Evolutionary conservation across 78 protist species (phyloP), one percentile per base, ranked within the genome.

Genomic region (Monosiga brevicollis): DNA sequence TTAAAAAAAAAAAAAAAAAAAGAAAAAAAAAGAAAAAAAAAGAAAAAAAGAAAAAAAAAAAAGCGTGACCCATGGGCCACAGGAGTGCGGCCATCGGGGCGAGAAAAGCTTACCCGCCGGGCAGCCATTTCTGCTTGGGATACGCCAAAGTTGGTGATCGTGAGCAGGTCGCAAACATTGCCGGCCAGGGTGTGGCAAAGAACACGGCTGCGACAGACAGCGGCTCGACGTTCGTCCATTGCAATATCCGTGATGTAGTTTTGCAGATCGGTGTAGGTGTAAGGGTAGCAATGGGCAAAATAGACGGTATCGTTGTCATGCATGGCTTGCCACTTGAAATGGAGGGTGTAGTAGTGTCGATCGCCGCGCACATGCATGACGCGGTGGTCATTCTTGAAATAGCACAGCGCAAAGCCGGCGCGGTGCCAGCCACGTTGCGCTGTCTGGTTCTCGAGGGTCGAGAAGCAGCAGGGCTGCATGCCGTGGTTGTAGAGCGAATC

Each of bases 401-500:
- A 93, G 49, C 72, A 39, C 22, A 90, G 22, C 22, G 6, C 72
- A 36, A 87, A 80, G 2, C 15, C 23, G 22, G 93, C 90, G 10
- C 32, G 83, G 0, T 92, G 83, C 34, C 34, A 35, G 92, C 95
- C 89, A 1, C 6, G 6, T 49, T 49, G 62, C 15, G 29, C 29
- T 49, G 62, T 20, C 15, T 49, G 6, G 62, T 49, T 20, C 29
- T 20, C 29, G 62, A 20, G 62, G 62, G 29, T 15, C 29, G 41
- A 34, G 76, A 73, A 73, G 49, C 87, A 10, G 38, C 87, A 49
- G 2, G 96, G 96, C 54, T 3, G 49, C 91, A 83, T 73, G 86
- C 96, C 96, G 20, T 84, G 24, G 62, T 83, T 85, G 84, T 81
- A 93, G 62, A 87, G 62, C 25, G 87, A 79, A 81, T 79, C 84